Conservation (phyloP, 805 yeast genomes). For the Sungouiella blattae region DNA sequence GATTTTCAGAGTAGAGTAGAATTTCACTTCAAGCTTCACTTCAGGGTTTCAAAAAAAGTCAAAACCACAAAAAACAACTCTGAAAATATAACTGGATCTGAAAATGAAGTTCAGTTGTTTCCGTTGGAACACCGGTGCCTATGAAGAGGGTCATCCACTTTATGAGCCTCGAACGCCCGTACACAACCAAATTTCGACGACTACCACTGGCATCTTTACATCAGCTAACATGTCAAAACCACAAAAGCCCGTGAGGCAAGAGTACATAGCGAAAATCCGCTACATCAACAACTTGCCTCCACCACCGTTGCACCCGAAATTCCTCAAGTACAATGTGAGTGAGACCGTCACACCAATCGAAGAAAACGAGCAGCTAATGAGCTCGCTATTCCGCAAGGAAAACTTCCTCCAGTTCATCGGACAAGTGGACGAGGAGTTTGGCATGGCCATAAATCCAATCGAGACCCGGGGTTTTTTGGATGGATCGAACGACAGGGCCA, state of each 20-base stretch:
- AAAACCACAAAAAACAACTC: too few species aligned
- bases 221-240: slow-evolving; percentile 22
- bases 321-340: slow-evolving; percentile 53
- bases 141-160: too few species aligned
- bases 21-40: too few species aligned
- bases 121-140: too few species aligned
- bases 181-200: not conserved
- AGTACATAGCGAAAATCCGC: slow-evolving; percentile 75
- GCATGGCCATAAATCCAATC: slow-evolving; percentile 74
- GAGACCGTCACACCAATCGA: slow-evolving; percentile 31
- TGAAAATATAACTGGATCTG: too few species aligned
- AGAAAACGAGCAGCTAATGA: slow-evolving; percentile 50
- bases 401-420: slow-evolving; percentile 61
- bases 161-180: slow-evolving; percentile 6
- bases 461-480: slow-evolving; percentile 67
- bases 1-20: too few species aligned
- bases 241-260: slow-evolving; percentile 53
- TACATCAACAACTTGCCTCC: slow-evolving; percentile 88
- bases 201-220: not conserved
- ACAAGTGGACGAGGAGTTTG: slow-evolving; percentile 57
- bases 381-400: slow-evolving; percentile 71
- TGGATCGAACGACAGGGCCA: slow-evolving; percentile 46
- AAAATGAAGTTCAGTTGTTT: too few species aligned
- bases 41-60: too few species aligned
- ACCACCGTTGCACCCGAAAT: slow-evolving; percentile 87